Conservation (phyloP, 805 yeast genomes). For the Debaryomyces tyrocola region DNA sequence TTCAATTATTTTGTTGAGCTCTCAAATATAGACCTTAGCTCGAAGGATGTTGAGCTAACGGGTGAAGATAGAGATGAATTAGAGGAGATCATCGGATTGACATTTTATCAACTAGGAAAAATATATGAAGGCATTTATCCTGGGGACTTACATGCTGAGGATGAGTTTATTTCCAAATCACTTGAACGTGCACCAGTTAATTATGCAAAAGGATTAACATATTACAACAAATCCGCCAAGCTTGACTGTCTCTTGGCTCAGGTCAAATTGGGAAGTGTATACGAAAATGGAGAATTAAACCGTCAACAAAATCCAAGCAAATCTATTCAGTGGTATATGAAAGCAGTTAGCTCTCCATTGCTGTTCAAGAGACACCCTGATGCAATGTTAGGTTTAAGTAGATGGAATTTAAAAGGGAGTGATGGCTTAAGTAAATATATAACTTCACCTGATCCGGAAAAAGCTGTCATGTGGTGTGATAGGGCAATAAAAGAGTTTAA, state of each 20-base stretch:
- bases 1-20: constrained; percentile 36
- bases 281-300: constrained; percentile 44
- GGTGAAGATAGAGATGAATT: constrained; percentile 42
- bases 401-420: constrained; percentile 41
- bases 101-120: constrained; percentile 41
- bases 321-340: constrained; percentile 46
- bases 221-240: constrained; percentile 44
- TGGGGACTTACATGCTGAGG: constrained; percentile 37
- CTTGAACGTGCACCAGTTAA: constrained; percentile 42
- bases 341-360: constrained; percentile 41
- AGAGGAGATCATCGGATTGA: constrained; percentile 40
- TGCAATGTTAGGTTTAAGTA: constrained; percentile 44
- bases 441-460: constrained; percentile 35
- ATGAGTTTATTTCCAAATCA: constrained; percentile 33
- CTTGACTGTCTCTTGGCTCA: constrained; percentile 39
- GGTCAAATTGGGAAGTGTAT: constrained; percentile 41
- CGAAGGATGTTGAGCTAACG: constrained; percentile 31
- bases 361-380: constrained; percentile 42
- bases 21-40: constrained; percentile 35
- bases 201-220: constrained; percentile 40
- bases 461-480: constrained; percentile 44
- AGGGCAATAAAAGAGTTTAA: constrained; percentile 40
- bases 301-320: constrained; percentile 38
- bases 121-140: constrained; percentile 47
- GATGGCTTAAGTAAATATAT: constrained; percentile 35